Evolutionary conservation across 495 filamentous ascomycete genomes (phyloP), one percentile per base, ranked within the genome.

Genomic region (Aspergillus asperescens): DNA sequence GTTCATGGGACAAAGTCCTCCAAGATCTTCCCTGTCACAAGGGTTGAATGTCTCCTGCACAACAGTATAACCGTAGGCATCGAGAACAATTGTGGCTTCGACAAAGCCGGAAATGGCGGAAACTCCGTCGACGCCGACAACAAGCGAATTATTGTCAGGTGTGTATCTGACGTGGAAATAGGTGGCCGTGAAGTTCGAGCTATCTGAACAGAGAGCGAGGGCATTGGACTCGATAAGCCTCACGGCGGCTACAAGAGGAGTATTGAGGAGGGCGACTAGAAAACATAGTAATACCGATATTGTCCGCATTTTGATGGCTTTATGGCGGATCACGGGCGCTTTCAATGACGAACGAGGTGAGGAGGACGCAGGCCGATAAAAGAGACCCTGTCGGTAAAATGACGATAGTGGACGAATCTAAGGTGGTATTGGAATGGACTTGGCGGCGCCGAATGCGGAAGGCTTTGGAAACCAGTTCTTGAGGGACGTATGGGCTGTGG

Each of bases 1-100:
- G 23, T 80, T 84, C 93, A 98, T 98, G 40, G 92, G 92, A 71
- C 93, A 98, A 64, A 98, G 77, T 50, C 91, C 91, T 50, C 74
- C 65, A 37, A 96, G 69, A 34, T 79, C n/a, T n/a, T n/a, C 71
- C 54, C 78, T 68, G 2, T 77, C 66, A 79, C 93, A 98, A 16
- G 91, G 93, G 66, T 96, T 69, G 46, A 97, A 58, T 2, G 72
- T 80, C 54, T 82, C 72, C 34, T 69, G 69, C 46, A 90, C 65
- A 46, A 84, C 80, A 13, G 71, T 70, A 71, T 85, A 89, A 56
- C 92, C 92, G 65, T 97, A 97, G 13, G 88, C 91, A 40, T 83
- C 76, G 48, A 95, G 77, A 23, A 79, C 68, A 49, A 97, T 62
- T 32, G 90, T 85, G 43, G 91, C 90, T 18, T 79, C 77, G 43